Conservation (phyloP, 1,139 yeast species). For the Suhomyces wounanorum region DNA sequence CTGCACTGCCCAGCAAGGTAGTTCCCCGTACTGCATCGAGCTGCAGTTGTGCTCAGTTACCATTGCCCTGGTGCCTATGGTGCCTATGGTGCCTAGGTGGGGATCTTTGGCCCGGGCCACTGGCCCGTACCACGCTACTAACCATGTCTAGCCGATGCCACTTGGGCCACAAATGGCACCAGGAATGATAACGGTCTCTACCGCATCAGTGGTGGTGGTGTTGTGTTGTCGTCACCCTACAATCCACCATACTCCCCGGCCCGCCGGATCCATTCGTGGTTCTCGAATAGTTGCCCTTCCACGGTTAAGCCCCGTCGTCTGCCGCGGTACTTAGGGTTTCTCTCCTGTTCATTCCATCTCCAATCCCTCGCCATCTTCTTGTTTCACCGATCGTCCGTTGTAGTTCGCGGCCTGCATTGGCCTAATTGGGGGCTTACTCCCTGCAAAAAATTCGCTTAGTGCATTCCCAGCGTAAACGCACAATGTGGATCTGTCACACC, state of each 20-base stretch:
- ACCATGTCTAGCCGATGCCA: background rate
- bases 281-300: background rate
- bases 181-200: background rate
- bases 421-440: background rate
- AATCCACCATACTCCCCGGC: background rate
- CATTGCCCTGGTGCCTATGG: background rate
- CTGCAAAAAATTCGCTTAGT: slow-evolving; percentile 1
- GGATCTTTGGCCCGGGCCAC: background rate
- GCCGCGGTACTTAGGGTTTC: no score
- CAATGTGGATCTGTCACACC: background rate
- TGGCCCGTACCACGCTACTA: background rate
- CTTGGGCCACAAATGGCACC: background rate
- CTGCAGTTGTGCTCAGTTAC: background rate
- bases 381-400: background rate
- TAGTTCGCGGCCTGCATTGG: background rate
- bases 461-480: slow-evolving; percentile 1
- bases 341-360: background rate
- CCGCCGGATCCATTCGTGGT: background rate
- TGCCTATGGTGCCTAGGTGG: background rate
- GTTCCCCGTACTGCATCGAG: background rate
- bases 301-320: no score
- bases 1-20: background rate
- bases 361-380: background rate
- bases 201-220: no score
- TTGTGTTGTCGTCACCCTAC: no score